Evolutionary conservation across 768 basidiomycete genomes (phyloP), one percentile per base, ranked within the genome.

Genomic region (Suillus placidus): DNA sequence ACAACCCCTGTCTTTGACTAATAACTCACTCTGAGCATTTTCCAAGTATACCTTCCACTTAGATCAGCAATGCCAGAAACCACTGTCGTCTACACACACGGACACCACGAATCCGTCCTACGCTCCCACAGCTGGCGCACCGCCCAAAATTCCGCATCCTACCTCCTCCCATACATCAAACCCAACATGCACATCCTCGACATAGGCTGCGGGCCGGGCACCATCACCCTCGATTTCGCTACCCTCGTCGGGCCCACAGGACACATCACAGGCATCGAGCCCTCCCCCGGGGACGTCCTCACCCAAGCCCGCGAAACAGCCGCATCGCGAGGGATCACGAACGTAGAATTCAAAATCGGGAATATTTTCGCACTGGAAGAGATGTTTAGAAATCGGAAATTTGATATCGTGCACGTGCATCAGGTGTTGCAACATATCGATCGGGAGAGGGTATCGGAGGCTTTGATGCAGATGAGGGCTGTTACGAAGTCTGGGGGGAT

Each of bases 161-260:
- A 80, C 69, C 75, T 85, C 30, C 62, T 83, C 40, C 71, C 73
- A 12, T 71, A 74, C 45, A 70, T 84, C 37, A 71, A 76, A 32
- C 79, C 80, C 1, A 62, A 70, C 55, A 78, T 81, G 77, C 66
- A 72, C 42, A 77, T 86, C 63, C 81, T 86, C 51, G 85, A 86
- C 69, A 70, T 85, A 42, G 84, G 84, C 12, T 85, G 82, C 66
- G 84, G 85, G 0, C 84, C 85, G 0, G 85, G 84, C 0, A 82
- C 81, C 16, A 85, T 86, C 71, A 83, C 83, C 2, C 66, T 70
- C 37, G 80, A 80, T 61, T 71, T 87, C 26, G 84, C 84, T 2
- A 64, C 64, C 1, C 74, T 75, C 64, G 80, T 82, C 20, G 52
- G 52, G 18, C 77, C 80, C 1, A 56, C 79, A 37, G 85, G 84